Percentiles rank a stretch among this genome's conserved stretches.
Conservation (phyloP, 805 yeast species). For the Wickerhamiella nectarea region DNA sequence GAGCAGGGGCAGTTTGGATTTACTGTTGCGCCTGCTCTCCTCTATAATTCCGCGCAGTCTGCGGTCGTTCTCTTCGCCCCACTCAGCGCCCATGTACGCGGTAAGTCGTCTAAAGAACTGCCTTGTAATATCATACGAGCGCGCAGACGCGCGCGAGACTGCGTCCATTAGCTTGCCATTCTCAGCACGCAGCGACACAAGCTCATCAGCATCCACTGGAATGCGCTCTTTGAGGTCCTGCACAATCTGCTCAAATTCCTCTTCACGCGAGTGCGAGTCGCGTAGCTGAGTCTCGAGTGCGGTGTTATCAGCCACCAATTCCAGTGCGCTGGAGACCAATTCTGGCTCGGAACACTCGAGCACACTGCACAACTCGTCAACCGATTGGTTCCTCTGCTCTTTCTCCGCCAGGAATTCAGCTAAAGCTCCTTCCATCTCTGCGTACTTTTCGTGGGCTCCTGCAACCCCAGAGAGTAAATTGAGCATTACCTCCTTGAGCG, state of each 20-base stretch:
- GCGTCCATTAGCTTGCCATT: conserved; percentile 6
- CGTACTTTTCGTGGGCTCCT: conserved; percentile 8
- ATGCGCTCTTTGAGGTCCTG: conserved; percentile 4
- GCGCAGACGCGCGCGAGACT: conserved; percentile 2
- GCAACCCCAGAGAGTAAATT: conserved; percentile 6
- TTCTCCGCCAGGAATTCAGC: conserved; percentile 5
- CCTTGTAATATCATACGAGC: conserved; percentile 13
- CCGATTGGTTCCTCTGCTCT: not conserved
- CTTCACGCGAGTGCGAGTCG: conserved; percentile 4
- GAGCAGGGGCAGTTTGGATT: conserved; percentile 17
- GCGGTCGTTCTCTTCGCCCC: conserved; percentile 12
- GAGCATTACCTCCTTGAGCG: not conserved
- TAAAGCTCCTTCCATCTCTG: not conserved
- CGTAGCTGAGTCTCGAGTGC: conserved; percentile 10
- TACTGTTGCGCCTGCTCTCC: conserved; percentile 7
- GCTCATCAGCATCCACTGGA: conserved; percentile 5
- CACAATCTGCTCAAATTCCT: conserved; percentile 3
- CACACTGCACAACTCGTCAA: conserved; percentile 1
- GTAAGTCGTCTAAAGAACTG: conserved; percentile 15
- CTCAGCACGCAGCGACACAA: not conserved
- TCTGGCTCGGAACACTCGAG: not conserved
- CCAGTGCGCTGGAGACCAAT: conserved; percentile 4
- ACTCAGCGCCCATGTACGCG: conserved; percentile 17
- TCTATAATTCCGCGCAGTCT: conserved; percentile 15
- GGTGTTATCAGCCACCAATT: conserved; percentile 7